Conservation (phyloP, 768 basidiomycete genomes). For the Dacryopinax spathularia region DNA sequence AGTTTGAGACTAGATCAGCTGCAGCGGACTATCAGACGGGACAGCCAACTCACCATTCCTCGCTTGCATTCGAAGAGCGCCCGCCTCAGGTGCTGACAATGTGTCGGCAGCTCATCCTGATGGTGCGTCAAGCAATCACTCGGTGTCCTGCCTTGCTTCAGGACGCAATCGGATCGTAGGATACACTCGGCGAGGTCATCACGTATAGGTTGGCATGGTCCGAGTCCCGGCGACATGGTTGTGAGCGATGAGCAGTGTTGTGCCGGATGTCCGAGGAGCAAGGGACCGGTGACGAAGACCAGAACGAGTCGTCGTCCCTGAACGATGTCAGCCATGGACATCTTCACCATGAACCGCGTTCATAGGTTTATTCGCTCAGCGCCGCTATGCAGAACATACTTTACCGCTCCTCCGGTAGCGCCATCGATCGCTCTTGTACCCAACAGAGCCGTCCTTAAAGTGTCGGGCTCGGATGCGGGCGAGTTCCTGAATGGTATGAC, state of each 20-base stretch:
- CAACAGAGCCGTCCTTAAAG: slow-evolving; percentile 52
- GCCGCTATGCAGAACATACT: background rate
- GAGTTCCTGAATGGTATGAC: slow-evolving; percentile 73
- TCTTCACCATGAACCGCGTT: background rate
- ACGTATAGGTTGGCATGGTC: slow-evolving; percentile 59
- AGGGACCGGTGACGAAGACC: no score
- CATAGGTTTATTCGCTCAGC: background rate
- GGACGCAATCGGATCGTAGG: slow-evolving; percentile 73
- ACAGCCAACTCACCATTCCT: slow-evolving; percentile 49
- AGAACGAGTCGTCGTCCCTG: no score
- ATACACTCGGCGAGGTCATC: slow-evolving; percentile 71
- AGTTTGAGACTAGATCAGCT: background rate
- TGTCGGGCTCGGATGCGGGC: slow-evolving; percentile 66
- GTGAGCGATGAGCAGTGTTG: background rate
- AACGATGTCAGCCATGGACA: no score
- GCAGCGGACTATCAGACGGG: slow-evolving; percentile 1
- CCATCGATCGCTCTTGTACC: slow-evolving; percentile 41
- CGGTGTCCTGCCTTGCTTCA: slow-evolving; percentile 62
- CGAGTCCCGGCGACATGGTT: no score
- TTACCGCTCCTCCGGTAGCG: slow-evolving; percentile 29
- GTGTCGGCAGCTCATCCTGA: slow-evolving; percentile 58
- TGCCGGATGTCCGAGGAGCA: no score
- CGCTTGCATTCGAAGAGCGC: slow-evolving; percentile 85
- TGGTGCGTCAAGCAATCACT: slow-evolving; percentile 74
- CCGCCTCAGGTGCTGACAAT: slow-evolving; percentile 63